Conservation (phyloP, 768 basidiomycete species). For the Filobasidium floriforme region DNA sequence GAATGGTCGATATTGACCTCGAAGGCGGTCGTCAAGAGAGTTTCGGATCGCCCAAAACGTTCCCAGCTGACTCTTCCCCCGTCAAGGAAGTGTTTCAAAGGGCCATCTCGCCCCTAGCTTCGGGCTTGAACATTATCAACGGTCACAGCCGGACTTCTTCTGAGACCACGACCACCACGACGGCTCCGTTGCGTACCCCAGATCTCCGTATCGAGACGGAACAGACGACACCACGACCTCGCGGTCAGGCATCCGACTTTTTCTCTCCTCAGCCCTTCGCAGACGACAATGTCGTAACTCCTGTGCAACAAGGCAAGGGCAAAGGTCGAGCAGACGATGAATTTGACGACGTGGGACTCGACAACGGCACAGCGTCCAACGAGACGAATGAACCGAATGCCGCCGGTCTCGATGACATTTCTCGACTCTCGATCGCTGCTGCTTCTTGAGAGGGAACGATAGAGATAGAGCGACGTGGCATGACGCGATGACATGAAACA, state of each 20-base stretch:
- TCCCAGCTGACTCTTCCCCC: background rate
- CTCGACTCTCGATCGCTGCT: background rate
- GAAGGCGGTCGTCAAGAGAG: constrained; percentile 40
- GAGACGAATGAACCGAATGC: background rate
- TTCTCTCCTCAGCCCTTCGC: background rate
- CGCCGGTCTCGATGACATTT: background rate
- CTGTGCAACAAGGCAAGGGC: background rate
- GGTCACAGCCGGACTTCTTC: background rate
- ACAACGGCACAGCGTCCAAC: background rate
- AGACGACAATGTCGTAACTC: background rate
- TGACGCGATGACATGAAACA: constrained; percentile 1
- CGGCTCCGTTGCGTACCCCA: background rate
- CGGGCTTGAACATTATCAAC: background rate
- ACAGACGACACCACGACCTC: background rate
- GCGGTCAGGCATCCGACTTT: background rate
- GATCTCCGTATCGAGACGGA: constrained; percentile 1
- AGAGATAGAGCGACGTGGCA: background rate
- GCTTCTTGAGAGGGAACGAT: background rate
- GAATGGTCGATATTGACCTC: constrained; percentile 46
- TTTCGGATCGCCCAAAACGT: constrained; percentile 30
- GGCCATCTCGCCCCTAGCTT: background rate
- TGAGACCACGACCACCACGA: background rate
- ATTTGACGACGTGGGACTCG: too few species aligned
- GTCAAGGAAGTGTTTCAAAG: background rate
- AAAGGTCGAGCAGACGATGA: background rate